Evolutionary conservation across 1,284 basidiomycete species (phyloP).

Genomic region (Vanrija sp.): DNA sequence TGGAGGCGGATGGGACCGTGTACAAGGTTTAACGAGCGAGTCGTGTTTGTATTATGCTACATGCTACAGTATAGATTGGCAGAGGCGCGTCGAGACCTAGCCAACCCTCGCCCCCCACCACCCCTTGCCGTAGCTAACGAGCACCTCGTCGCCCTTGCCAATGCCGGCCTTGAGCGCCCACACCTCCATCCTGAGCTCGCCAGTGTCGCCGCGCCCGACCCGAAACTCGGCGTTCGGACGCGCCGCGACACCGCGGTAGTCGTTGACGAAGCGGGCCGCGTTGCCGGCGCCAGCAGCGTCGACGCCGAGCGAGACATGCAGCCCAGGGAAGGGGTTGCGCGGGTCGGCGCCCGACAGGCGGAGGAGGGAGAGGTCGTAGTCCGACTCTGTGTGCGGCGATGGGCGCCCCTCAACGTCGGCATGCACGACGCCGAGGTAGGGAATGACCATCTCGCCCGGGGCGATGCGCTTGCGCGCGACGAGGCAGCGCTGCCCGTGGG

Average conservation of each 20-base stretch:
- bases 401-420: constrained; percentile 51
- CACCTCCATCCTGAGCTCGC: constrained; percentile 71
- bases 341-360: constrained; percentile 46
- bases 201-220: constrained; percentile 57
- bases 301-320: constrained; percentile 49
- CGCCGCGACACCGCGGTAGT: constrained; percentile 67
- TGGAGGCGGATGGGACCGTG: constrained; percentile 77
- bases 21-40: constrained; percentile 39
- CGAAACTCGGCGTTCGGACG: constrained; percentile 70
- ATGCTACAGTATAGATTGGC: too few species aligned
- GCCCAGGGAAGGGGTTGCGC: constrained; percentile 27
- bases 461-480: constrained; percentile 70
- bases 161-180: constrained; percentile 61
- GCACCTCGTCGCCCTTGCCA: constrained; percentile 75
- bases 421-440: constrained; percentile 74
- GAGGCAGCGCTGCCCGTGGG: constrained; percentile 74
- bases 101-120: constrained; percentile 62
- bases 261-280: constrained; percentile 81
- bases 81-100: too few species aligned
- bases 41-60: background rate
- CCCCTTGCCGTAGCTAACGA: constrained; percentile 88
- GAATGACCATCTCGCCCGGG: constrained; percentile 63
- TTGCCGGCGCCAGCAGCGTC: constrained; percentile 75
- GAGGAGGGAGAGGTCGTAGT: constrained; percentile 81
- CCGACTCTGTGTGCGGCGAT: constrained; percentile 54